Evolutionary conservation across 2,329 filamentous ascomycete species (phyloP), one percentile per base, ranked within the genome.

Genomic region (Dactylellina cionopaga): DNA sequence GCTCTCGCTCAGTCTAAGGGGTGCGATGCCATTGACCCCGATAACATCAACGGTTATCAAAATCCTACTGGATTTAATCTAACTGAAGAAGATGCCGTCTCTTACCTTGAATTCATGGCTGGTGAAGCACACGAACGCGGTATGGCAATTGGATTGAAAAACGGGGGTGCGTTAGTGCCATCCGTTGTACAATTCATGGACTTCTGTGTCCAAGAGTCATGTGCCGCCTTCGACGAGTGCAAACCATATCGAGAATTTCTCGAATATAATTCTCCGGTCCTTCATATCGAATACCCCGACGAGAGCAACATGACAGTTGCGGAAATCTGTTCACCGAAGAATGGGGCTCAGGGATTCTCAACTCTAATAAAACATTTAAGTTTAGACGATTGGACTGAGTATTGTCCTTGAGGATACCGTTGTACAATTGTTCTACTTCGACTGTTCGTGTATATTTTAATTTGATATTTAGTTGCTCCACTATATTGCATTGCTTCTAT

Each of bases 171-270:
- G 43, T 88, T 92, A 74, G 86, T 91, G 62, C 25, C 29, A 9
- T 35, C 62, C 1, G 70, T 74, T 22, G 35, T 74, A 15, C 31
- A 63, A 27, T 79, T 84, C 3, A 84, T 89, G 58, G 83, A 89
- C 76, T 92, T 89, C 80, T 84, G 83, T 5, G 88, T 92, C 75
- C 90, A 90, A 79, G 89, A 91, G 81, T 85, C 90, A 80, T 91
- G 89, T 78, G 83, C 84, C 13, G 76, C 88, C 77, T 86, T 86
- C 75, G 69, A 80, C 3, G 88, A 91, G 78, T 90, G 89, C 77
- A 80, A 81, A 33, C 83, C 80, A 1, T 90, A 87, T 78, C 79
- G 81, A 1, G 79, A 83, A 2, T 90, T 90, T 76, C 84, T 88
- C 63, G 76, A 83, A 7, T 84, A 84, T 4, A 82, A 83, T 29